Conservation (phyloP, 257 asterid genomes). For the Solanum acaule region DNA sequence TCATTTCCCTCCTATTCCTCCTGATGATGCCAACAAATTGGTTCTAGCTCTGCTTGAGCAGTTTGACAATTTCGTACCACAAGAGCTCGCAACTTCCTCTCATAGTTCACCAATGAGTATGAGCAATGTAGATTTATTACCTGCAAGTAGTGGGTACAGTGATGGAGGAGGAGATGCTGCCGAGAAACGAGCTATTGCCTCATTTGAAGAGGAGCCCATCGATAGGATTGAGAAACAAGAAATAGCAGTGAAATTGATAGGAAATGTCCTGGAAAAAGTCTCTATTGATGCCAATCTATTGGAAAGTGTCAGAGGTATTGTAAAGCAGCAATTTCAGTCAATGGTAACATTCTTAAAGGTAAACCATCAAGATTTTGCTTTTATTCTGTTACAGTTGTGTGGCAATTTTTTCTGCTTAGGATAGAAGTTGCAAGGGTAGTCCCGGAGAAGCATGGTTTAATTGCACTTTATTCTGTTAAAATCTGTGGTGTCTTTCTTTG, state of each 20-base stretch:
- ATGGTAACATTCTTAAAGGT: conserved; percentile 81
- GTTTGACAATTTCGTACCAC: conserved; percentile 40
- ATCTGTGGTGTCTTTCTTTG: neutral
- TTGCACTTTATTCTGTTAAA: neutral
- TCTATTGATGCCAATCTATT: conserved; percentile 47
- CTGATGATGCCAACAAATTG: conserved; percentile 64
- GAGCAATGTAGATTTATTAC: conserved; percentile 55
- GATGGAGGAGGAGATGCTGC: conserved; percentile 26
- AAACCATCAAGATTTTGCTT: neutral
- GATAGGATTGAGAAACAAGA: conserved; percentile 79
- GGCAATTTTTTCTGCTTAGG: neutral
- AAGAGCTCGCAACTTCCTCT: conserved; percentile 24
- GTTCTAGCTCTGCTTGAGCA: conserved; percentile 55
- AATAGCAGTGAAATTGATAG: conserved; percentile 60
- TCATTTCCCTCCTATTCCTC: conserved; percentile 65
- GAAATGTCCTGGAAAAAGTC: conserved; percentile 48
- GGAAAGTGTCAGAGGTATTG: conserved; percentile 75
- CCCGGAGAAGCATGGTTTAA: neutral
- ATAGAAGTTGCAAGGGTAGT: neutral
- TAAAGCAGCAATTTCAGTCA: conserved; percentile 63
- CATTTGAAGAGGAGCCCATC: conserved; percentile 65
- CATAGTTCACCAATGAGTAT: conserved; percentile 47
- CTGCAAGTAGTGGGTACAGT: conserved; percentile 26
- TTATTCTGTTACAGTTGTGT: neutral
- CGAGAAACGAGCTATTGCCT: conserved; percentile 31